A percentile compares a stretch with the other conserved stretches of the same genome.
phyloP scores from a whole-genome alignment of 345 rosid species.

The Odontarrhena argentea region DNA sequence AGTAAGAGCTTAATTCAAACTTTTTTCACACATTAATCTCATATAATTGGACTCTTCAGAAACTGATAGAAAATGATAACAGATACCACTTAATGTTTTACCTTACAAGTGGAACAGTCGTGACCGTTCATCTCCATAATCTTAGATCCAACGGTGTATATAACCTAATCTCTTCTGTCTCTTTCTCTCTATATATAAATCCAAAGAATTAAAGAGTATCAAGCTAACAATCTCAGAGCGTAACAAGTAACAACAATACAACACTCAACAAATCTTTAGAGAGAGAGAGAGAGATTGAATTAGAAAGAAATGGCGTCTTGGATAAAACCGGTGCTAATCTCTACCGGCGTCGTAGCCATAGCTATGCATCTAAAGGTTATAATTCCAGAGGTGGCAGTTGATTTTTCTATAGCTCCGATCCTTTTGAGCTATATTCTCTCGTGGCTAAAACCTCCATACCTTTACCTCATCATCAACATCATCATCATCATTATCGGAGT shows the following conservation, averaged over 20 bases:
- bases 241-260: slow-evolving; percentile 9
- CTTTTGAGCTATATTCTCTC: slow-evolving; percentile 48
- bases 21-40: too few species aligned
- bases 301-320: slow-evolving; percentile 42
- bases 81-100: too few species aligned
- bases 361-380: slow-evolving; percentile 46
- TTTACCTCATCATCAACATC: slow-evolving; percentile 55
- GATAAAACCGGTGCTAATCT: slow-evolving; percentile 49
- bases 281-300: neutral
- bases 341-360: slow-evolving; percentile 47
- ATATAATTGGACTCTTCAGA: too few species aligned
- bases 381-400: slow-evolving; percentile 48
- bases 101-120: neutral
- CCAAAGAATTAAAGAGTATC: neutral
- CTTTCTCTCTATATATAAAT: slow-evolving; percentile 39
- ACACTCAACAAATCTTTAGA: neutral
- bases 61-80: too few species aligned
- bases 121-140: slow-evolving; percentile 21
- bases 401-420: slow-evolving; percentile 48
- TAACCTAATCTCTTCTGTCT: neutral
- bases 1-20: too few species aligned
- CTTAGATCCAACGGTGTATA: slow-evolving; percentile 20
- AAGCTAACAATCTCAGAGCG: slow-evolving; percentile 13
- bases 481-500: slow-evolving; percentile 66
- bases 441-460: slow-evolving; percentile 67